A percentile compares a stretch with the other conserved stretches of the same genome.
These are phyloP conservation scores for Trichoderma sp. DNA, from an alignment of 2,329 filamentous ascomycete species.

Conservation along the genomic window DNA sequence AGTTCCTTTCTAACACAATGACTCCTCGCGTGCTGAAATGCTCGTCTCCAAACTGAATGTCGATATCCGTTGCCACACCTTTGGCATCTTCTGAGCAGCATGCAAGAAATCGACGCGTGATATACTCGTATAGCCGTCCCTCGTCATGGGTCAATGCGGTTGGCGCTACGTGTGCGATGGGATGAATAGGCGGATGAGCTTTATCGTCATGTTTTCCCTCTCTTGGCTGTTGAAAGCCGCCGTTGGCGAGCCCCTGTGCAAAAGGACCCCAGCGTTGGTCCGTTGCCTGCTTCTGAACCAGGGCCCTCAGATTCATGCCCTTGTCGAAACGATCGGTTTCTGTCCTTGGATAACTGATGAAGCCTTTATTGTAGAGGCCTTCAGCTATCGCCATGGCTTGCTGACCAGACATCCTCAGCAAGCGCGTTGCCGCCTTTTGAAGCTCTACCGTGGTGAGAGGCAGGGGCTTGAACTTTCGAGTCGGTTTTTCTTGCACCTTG, in stretches of 20 bases:
- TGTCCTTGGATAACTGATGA: constrained; percentile 95
- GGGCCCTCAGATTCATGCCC: constrained; percentile 75
- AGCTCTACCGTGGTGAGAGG: constrained; percentile 94
- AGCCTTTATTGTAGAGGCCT: constrained; percentile 84
- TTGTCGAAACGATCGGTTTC: constrained; percentile 95
- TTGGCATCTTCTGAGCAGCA: constrained; percentile 94
- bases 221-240: constrained; percentile 76
- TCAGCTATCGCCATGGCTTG: constrained; percentile 88
- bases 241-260: constrained; percentile 70
- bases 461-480: constrained; percentile 88
- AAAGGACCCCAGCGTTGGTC: constrained; percentile 76
- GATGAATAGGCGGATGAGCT: constrained; percentile 95
- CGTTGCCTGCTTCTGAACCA: constrained; percentile 80
- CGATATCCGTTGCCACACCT: constrained; percentile 79
- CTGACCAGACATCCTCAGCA: constrained; percentile 87
- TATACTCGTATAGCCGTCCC: constrained; percentile 83
- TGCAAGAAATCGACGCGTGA: constrained; percentile 85
- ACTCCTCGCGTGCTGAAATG: constrained; percentile 78
- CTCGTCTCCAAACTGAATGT: constrained; percentile 80
- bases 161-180: constrained; percentile 76
- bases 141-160: constrained; percentile 64
- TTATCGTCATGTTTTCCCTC: constrained; percentile 89
- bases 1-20: constrained; percentile 83
- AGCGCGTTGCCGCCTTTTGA: constrained; percentile 89
- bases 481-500: constrained; percentile 86